phyloP scores from a whole-genome alignment of 331 rosid species.

The Rosa hybrid region DNA sequence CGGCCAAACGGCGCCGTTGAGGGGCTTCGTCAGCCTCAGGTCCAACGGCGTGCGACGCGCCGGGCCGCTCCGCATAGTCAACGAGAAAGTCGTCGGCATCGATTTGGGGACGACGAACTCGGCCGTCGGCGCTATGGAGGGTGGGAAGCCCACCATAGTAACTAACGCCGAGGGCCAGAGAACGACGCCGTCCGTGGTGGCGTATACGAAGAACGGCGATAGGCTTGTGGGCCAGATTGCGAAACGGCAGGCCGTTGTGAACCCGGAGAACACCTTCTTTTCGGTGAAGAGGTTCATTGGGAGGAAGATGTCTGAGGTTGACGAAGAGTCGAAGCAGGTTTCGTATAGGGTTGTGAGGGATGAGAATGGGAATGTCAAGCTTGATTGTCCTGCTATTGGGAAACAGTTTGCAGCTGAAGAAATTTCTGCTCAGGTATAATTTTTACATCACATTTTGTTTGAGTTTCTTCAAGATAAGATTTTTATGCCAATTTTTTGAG shows the following conservation, averaged over 20 bases:
- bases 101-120: constrained; percentile 45
- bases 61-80: constrained; percentile 34
- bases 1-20: constrained; percentile 17
- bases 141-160: constrained; percentile 41
- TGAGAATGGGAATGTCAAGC: constrained; percentile 40
- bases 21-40: constrained; percentile 17
- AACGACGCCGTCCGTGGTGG: constrained; percentile 47
- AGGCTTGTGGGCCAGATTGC: constrained; percentile 46
- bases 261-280: constrained; percentile 43
- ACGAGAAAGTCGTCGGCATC: constrained; percentile 42
- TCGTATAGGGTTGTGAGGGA: constrained; percentile 34
- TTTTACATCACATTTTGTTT: not conserved
- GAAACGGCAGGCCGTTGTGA: constrained; percentile 42
- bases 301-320: constrained; percentile 39
- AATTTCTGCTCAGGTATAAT: constrained; percentile 40
- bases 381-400: constrained; percentile 43
- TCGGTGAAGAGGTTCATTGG: constrained; percentile 41
- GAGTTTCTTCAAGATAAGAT: not conserved
- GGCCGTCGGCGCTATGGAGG: constrained; percentile 47
- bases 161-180: constrained; percentile 43
- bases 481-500: not conserved
- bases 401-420: constrained; percentile 43
- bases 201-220: constrained; percentile 40
- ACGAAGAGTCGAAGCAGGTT: constrained; percentile 40
- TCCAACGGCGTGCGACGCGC: constrained; percentile 9